Evolutionary conservation across 768 basidiomycete species (phyloP).

Genomic region (Brasilioporus rufonigricans): DNA sequence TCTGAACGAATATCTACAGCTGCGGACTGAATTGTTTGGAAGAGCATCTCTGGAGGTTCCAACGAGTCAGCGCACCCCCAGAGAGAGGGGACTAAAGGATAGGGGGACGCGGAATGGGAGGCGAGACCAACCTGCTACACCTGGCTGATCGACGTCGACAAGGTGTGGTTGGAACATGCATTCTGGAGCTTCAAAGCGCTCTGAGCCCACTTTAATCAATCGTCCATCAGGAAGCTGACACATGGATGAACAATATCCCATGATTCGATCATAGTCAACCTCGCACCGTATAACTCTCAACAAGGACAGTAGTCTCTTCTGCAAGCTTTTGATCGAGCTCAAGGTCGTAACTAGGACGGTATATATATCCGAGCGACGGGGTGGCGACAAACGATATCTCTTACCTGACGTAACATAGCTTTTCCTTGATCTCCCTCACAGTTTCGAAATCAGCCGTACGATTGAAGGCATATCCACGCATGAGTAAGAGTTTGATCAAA

Average conservation of each 20-base stretch:
- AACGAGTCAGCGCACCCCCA: neutral
- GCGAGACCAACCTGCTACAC: conserved; percentile 75
- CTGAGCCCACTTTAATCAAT: conserved; percentile 94
- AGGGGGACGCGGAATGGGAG: too few species aligned
- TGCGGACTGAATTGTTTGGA: conserved; percentile 90
- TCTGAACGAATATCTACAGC: conserved; percentile 88
- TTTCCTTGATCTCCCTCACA: conserved; percentile 98
- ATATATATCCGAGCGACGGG: neutral
- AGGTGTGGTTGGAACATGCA: conserved; percentile 99
- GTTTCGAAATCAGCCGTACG: conserved; percentile 99
- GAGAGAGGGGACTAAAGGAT: neutral
- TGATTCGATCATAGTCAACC: neutral
- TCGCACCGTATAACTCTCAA: conserved; percentile 92
- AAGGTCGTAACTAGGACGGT: conserved; percentile 77
- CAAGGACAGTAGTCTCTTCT: conserved; percentile 94
- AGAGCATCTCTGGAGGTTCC: conserved; percentile 75
- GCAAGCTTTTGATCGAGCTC: conserved; percentile 89
- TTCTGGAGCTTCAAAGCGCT: conserved; percentile 98
- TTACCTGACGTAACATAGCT: conserved; percentile 95
- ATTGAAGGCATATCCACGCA: conserved; percentile 99
- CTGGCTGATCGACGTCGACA: conserved; percentile 95
- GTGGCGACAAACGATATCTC: conserved; percentile 13
- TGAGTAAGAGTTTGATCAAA: conserved; percentile 97
- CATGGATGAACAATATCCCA: conserved; percentile 5
- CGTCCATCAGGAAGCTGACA: conserved; percentile 90